Conservation (phyloP, 73 alveolate species). For the Breviolum minutum region DNA sequence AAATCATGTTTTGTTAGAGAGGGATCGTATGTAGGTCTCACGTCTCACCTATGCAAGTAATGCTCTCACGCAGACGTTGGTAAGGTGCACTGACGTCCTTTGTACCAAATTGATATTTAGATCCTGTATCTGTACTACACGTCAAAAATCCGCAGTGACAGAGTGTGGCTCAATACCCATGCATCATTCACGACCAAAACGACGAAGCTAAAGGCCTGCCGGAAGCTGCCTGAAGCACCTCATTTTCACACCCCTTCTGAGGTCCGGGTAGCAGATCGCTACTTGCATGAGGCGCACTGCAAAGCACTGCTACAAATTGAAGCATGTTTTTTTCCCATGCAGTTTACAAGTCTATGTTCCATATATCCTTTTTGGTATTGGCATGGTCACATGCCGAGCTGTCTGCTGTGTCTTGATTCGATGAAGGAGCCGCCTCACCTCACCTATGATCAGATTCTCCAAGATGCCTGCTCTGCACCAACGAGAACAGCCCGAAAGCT, state of each 20-base stretch:
- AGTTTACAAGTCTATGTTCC: no score
- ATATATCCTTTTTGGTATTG: not conserved
- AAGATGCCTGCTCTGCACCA: constrained; percentile 76
- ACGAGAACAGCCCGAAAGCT: constrained; percentile 83
- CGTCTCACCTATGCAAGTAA: not conserved
- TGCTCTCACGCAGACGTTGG: not conserved
- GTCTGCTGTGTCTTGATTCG: no score
- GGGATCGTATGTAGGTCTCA: no score
- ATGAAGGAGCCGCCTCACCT: constrained; percentile 78
- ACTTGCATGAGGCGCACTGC: constrained; percentile 58
- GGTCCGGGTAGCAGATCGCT: constrained; percentile 83
- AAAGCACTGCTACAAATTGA: not conserved
- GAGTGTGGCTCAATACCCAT: no score
- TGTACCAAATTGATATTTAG: no score
- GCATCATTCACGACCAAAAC: no score
- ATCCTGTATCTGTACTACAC: no score
- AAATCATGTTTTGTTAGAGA: no score
- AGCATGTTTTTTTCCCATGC: not conserved
- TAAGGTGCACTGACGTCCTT: no score
- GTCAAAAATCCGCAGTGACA: no score
- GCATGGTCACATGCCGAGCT: not conserved
- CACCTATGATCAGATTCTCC: constrained; percentile 71
- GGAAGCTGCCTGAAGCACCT: no score
- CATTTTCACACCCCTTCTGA: not conserved
- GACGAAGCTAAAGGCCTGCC: not conserved